phyloP scores from a whole-genome alignment of 2,329 filamentous ascomycete species.

The Cryphonectria nitschkei region DNA sequence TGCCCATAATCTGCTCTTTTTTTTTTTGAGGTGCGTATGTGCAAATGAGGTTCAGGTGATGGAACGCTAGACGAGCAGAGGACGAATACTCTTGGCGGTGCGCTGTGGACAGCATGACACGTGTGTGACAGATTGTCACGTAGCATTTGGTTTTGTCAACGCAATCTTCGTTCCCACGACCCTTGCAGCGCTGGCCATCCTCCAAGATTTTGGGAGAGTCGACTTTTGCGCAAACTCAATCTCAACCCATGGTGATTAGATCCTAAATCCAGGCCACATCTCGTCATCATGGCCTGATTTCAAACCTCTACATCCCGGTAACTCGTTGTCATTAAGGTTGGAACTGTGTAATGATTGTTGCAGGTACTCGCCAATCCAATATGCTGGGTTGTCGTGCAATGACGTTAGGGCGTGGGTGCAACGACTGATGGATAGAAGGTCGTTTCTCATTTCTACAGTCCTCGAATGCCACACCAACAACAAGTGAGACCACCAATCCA shows the following conservation, averaged over 20 bases:
- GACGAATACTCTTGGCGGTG: background rate
- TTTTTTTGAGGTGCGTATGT: background rate
- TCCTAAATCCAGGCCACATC: background rate
- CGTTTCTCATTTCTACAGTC: background rate
- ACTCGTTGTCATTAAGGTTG: background rate
- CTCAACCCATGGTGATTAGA: background rate
- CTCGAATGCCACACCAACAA: background rate
- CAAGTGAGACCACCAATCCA: background rate
- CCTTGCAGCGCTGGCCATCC: background rate
- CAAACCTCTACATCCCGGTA: slow-evolving; percentile 8
- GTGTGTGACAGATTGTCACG: background rate
- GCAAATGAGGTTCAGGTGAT: background rate
- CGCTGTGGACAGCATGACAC: background rate
- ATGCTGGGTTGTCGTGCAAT: background rate
- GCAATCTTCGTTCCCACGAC: background rate
- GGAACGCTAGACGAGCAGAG: background rate
- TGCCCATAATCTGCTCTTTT: background rate
- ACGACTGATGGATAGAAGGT: background rate
- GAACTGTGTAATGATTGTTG: background rate
- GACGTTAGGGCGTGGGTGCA: background rate
- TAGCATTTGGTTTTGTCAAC: background rate
- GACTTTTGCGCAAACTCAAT: background rate
- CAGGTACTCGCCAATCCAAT: background rate
- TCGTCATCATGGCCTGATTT: slow-evolving; percentile 25
- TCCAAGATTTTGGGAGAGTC: background rate